Base-by-base conservation (phyloP, 2,329 filamentous ascomycete species). In the Aspergillus spinulosporus region DNA sequence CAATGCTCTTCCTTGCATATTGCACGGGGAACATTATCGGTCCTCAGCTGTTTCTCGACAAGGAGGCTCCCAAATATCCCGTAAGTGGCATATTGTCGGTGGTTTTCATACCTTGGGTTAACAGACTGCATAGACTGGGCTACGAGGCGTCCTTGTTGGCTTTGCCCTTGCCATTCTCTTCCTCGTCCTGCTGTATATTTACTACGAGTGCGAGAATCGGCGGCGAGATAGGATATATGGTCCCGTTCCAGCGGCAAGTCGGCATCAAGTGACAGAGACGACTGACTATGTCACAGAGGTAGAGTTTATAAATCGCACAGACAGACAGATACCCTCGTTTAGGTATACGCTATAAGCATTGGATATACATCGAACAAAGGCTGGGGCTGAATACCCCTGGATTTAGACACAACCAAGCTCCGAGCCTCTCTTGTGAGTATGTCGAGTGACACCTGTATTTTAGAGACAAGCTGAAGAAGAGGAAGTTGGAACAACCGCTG, bases 171-270 rank as follows among this genome's bases (percentile, higher is more conserved):
- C 49, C 1, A 51, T 51, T n/a, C 31, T 42, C 12, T 42, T 51
- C 28, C 15, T 34, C 6, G 37, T 40, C 5, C 3, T 51, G 11
- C 8, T 51, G 28, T 51, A 31, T 21, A 44, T 51, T n/a, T 51
- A 42, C 36, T 51, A 42, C 49, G 49, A 31, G 45, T 36, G 7
- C 6, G 49, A 51, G 37, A 51, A 51, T 28, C 21, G 39, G 28
- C 37, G 49, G 2, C 37, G 49, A 9, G 49, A 51, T 8, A 14
- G 37, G 12, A 42, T 43, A 9, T 32, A 51, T n/a, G 49, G 49
- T 21, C 21, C 21, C 21, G 21, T 21, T 7, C 37, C 49, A 12
- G 32, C 26, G 12, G 14, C 21, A 21, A 21, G 21, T 21, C 21
- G 21, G 21, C 21, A 39, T 39, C 31, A 12, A 21, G 12, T 8